Evolutionary conservation across 2,329 filamentous ascomycete genomes (phyloP).

Genomic region (Chrysosporium keratinophilum): DNA sequence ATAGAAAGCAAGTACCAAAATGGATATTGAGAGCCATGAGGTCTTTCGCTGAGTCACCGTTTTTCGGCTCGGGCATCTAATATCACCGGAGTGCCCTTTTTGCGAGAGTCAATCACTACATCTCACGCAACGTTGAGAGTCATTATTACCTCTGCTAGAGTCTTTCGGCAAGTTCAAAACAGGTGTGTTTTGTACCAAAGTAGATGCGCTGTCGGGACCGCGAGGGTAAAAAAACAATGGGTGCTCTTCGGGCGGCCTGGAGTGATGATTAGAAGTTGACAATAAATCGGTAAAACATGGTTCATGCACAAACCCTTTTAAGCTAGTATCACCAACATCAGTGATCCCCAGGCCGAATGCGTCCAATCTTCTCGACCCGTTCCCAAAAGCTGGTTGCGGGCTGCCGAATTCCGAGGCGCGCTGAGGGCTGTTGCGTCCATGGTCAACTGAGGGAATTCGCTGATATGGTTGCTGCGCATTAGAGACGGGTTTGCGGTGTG

Average conservation of each 20-base stretch:
- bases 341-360: background rate
- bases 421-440: background rate
- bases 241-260: background rate
- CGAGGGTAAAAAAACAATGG: background rate
- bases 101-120: background rate
- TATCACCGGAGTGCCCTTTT: background rate
- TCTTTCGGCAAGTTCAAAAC: background rate
- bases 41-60: slow-evolving; percentile 25
- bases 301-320: background rate
- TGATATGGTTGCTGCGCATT: slow-evolving; percentile 3
- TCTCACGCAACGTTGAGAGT: background rate
- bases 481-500: background rate
- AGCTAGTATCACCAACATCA: background rate
- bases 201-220: background rate
- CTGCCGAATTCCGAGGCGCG: background rate
- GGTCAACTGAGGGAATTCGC: background rate
- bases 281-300: background rate
- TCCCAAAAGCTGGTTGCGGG: background rate
- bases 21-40: slow-evolving; percentile 28
- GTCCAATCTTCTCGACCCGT: background rate
- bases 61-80: slow-evolving; percentile 25
- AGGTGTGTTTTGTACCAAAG: slow-evolving; percentile 3
- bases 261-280: background rate
- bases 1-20: slow-evolving; percentile 32
- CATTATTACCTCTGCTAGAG: background rate